Evolutionary conservation across 2,329 filamentous ascomycete genomes (phyloP).

Genomic region (Penicillium sp.): DNA sequence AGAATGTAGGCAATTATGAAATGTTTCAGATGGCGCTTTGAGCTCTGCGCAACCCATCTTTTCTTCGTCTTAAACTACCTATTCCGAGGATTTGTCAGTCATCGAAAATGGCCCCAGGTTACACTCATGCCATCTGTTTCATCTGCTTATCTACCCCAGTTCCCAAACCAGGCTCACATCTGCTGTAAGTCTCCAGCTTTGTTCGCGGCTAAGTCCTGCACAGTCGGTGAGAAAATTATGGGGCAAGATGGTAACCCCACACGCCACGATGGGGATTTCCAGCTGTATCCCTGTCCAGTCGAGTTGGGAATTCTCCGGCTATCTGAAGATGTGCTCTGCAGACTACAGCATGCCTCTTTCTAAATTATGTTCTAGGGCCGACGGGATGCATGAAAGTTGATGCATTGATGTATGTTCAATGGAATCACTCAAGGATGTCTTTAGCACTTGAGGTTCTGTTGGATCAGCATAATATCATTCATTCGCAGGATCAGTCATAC

Average conservation of each 20-base stretch:
- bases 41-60: not conserved
- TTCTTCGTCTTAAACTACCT: not conserved
- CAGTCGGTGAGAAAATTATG: not conserved
- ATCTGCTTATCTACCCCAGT: too few relatives aligned
- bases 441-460: not conserved
- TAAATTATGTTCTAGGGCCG: conserved; percentile 12
- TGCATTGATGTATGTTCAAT: not conserved
- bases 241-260: not conserved
- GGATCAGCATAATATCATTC: too few relatives aligned
- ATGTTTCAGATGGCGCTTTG: conserved; percentile 1
- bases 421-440: not conserved
- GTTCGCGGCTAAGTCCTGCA: not conserved
- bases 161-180: not conserved
- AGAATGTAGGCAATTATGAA: not conserved
- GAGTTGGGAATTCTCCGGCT: conserved; percentile 13
- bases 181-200: conserved; percentile 12
- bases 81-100: not conserved
- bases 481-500: fast-evolving
- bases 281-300: conserved; percentile 4
- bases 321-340: conserved; percentile 5
- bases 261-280: not conserved
- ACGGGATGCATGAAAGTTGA: not conserved
- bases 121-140: not conserved
- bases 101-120: not conserved
- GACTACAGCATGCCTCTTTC: conserved; percentile 6